phyloP scores from a whole-genome alignment of 176 grass and related monocot species.

The Eragrostis curvula region DNA sequence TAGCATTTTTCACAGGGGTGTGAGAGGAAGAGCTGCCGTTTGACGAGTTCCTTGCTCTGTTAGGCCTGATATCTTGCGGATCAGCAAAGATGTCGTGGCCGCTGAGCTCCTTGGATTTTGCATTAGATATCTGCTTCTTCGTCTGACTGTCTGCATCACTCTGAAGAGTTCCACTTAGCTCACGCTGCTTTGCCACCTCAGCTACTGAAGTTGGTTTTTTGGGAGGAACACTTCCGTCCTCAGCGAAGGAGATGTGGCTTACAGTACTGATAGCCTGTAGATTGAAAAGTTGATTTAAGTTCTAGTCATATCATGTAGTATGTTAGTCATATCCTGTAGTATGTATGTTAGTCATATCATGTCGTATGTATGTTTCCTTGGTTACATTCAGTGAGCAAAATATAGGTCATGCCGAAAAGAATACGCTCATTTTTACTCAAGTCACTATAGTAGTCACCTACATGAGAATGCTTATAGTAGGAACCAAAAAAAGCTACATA shows the following conservation, averaged over 20 bases:
- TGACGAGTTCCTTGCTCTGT: conserved; percentile 40
- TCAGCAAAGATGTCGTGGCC: conserved; percentile 82
- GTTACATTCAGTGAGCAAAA: neutral
- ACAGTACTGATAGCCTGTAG: conserved; percentile 72
- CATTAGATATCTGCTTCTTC: conserved; percentile 70
- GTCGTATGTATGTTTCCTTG: neutral
- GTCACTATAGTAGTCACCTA: too few species aligned
- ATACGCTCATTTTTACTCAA: neutral
- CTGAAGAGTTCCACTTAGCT: conserved; percentile 72
- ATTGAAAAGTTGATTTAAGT: conserved; percentile 20
- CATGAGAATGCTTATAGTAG: too few species aligned
- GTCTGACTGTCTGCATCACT: conserved; percentile 55
- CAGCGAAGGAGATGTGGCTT: conserved; percentile 85
- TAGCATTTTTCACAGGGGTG: conserved; percentile 50
- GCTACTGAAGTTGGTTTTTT: conserved; percentile 85
- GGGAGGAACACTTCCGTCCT: conserved; percentile 71
- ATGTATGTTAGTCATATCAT: too few species aligned
- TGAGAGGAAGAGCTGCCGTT: conserved; percentile 46
- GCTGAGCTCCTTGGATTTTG: conserved; percentile 89
- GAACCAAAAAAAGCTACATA: neutral
- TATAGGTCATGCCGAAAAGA: neutral
- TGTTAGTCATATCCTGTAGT: neutral
- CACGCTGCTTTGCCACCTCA: conserved; percentile 92
- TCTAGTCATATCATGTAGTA: neutral
- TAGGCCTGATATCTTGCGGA: conserved; percentile 57